A percentile compares a stretch with the other conserved stretches of the same genome.
Conservation (phyloP, 345 rosid genomes). For the Arabis hirsuta region DNA sequence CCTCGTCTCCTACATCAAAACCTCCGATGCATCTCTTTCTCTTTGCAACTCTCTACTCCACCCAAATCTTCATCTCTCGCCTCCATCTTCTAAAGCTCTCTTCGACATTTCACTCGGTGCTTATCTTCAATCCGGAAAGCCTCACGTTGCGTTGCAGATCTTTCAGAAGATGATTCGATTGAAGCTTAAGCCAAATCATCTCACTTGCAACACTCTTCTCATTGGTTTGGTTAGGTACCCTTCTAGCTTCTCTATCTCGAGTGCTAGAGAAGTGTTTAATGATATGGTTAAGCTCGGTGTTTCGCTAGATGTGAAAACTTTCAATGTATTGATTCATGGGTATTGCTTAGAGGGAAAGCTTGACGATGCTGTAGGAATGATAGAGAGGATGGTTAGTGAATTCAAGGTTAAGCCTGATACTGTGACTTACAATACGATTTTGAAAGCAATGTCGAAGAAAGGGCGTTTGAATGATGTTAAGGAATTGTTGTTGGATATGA, state of each 20-base stretch:
- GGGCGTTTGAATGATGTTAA: conserved; percentile 72
- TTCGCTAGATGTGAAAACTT: conserved; percentile 52
- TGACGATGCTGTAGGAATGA: conserved; percentile 52
- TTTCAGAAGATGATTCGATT: conserved; percentile 68
- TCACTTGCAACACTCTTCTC: conserved; percentile 74
- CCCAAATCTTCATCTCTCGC: conserved; percentile 41
- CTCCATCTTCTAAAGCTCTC: conserved; percentile 52
- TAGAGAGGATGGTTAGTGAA: conserved; percentile 59
- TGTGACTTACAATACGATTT: conserved; percentile 70
- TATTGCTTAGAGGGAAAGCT: conserved; percentile 70
- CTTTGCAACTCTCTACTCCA: conserved; percentile 61
- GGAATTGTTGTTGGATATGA: conserved; percentile 73
- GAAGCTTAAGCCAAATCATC: conserved; percentile 58
- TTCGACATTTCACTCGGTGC: conserved; percentile 65
- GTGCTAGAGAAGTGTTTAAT: conserved; percentile 58
- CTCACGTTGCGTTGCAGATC: conserved; percentile 70
- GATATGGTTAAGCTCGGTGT: conserved; percentile 61
- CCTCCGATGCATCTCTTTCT: conserved; percentile 51
- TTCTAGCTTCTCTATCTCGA: conserved; percentile 55
- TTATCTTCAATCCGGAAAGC: conserved; percentile 59
- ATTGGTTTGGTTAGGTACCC: conserved; percentile 69
- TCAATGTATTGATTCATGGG: conserved; percentile 72
- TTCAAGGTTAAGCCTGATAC: conserved; percentile 65
- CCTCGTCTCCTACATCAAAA: conserved; percentile 55
- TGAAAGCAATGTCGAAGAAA: conserved; percentile 72